Percentiles rank a stretch among this genome's conserved stretches.
Evolutionary conservation across 176 grass and related monocot genomes (phyloP).

Genomic region (Bromus sterilis): DNA sequence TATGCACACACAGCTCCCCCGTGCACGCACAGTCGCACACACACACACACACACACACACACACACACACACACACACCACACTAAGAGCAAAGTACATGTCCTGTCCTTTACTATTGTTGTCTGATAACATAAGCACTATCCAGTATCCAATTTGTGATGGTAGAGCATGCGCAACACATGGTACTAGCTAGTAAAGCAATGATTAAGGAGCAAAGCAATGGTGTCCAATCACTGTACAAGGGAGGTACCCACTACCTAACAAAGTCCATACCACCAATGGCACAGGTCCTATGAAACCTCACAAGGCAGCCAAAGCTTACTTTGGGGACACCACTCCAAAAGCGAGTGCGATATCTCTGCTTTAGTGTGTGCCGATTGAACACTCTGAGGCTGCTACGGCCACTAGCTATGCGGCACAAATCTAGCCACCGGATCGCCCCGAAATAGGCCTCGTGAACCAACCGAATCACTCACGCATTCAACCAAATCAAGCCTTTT

Average conservation of each 20-base stretch:
- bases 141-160: background rate
- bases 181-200: background rate
- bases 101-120: background rate
- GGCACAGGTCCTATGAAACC: background rate
- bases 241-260: slow-evolving; percentile 10
- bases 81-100: background rate
- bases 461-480: background rate
- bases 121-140: background rate
- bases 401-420: slow-evolving; percentile 12
- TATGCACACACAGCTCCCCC: no score
- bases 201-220: slow-evolving; percentile 2
- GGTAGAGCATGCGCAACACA: background rate
- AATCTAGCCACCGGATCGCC: background rate
- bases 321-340: slow-evolving; percentile 5
- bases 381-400: background rate
- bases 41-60: no score
- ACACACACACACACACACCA: background rate
- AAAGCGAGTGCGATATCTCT: background rate
- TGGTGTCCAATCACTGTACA: background rate
- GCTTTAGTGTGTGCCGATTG: background rate
- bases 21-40: no score
- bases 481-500: background rate
- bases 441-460: background rate
- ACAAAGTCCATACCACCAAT: slow-evolving; percentile 14
- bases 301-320: background rate